Base-by-base conservation (phyloP, 176 grass and related monocot species). In the Stipa capillata region DNA sequence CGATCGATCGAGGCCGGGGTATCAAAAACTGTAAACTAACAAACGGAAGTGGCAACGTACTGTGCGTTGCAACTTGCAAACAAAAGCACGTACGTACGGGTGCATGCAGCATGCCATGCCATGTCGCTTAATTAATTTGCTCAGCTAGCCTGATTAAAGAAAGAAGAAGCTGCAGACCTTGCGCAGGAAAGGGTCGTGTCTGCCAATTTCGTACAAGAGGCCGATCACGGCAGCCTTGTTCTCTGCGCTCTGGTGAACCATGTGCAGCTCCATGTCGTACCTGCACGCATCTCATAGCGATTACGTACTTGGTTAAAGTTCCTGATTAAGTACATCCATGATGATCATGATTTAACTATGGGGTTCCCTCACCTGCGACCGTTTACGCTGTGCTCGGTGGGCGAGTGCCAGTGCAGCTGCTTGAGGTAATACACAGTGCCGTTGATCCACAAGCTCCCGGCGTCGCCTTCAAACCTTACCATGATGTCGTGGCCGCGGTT, bases 371-470 rank as follows among this genome's bases (percentile, higher is more conserved):
- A n/a, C n/a, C n/a, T 76, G 34, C 21, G 80, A 21, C 72, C 90
- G 35, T 90, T 82, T 58, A 97, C 76, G n/a, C 45, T 73, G 76
- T 97, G 93, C 75, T 97, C 93, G 48, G 85, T 90, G 14, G 93
- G 93, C 16, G 79, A 78, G 72, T 97, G 93, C 90, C 90, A 97
- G 69, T 97, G 93, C 79, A 93, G 21, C 79, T 86, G 85, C 28
- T 2, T 69, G 13, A 97, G 77, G 25, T 33, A 7, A 73, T 93
- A 97, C 23, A 58, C 32, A 8, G 75, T 92, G 58, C 83, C 85
- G 51, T 93, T 60, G 68, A 97, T 90, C 69, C 65, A n/a, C 8
- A 97, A 1, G n/a, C 69, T 73, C 24, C 93, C 93, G 16, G 88
- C 90, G 54, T 89, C 72, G 13, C 61, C 85, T 0, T 75, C 4